Percentiles rank a stretch among this genome's conserved stretches.
Evolutionary conservation across 306 rosid genomes (phyloP).

Genomic region (Argentina anserina): DNA sequence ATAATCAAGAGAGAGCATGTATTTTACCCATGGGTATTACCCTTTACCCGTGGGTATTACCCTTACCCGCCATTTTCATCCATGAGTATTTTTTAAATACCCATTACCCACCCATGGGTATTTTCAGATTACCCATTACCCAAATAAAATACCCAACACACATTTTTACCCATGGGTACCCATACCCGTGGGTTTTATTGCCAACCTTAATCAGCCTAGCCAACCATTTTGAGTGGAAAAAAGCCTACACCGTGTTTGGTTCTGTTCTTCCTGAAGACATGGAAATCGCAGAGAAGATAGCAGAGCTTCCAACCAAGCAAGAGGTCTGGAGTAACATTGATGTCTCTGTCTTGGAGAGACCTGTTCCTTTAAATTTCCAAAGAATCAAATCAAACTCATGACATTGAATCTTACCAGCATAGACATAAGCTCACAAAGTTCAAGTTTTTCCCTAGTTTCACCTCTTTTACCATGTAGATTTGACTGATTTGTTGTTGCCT

Average conservation of each 20-base stretch:
- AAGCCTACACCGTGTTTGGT: constrained; percentile 62
- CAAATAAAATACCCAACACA: too few species aligned
- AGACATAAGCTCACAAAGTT: not conserved
- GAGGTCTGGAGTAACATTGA: constrained; percentile 50
- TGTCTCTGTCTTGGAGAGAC: constrained; percentile 60
- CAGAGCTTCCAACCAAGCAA: constrained; percentile 49
- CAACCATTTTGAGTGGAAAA: constrained; percentile 62
- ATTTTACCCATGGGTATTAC: too few species aligned
- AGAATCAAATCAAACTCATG: constrained; percentile 26
- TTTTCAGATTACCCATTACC: too few species aligned
- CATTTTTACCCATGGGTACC: too few species aligned
- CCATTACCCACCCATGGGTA: too few species aligned
- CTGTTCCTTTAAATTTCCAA: constrained; percentile 38
- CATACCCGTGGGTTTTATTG: too few species aligned
- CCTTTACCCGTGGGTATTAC: too few species aligned
- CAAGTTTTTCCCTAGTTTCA: not conserved
- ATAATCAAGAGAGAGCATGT: too few species aligned
- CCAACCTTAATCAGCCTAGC: constrained; percentile 40
- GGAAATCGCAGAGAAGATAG: constrained; percentile 54
- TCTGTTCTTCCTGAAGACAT: constrained; percentile 62
- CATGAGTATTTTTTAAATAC: too few species aligned
- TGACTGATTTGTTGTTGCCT: too few species aligned
- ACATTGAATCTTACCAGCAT: constrained; percentile 6
- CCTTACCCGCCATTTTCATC: too few species aligned
- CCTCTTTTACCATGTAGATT: not conserved